Base-by-base conservation (phyloP, 805 yeast genomes). In the Wickerhamomyces canadensis region DNA sequence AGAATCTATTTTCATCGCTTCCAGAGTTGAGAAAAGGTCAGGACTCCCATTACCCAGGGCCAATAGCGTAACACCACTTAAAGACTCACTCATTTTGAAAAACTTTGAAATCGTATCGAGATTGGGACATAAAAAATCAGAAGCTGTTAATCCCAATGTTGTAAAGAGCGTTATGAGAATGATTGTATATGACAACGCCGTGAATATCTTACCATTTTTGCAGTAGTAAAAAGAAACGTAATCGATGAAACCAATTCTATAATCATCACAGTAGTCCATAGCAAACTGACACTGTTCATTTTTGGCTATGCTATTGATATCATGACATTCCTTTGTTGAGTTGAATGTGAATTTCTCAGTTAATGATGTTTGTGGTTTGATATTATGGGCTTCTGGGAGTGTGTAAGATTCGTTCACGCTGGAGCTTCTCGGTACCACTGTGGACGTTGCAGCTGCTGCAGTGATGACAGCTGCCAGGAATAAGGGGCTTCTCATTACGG, bases 11-110 rank as follows among this genome's bases (percentile, higher is more conserved):
- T 72, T 70, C 76, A 93, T 76, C 4, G 97, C 94, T 34, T 84
- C 81, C 53, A 78, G 83, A 0, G 96, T 88, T 26, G 91, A 74
- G 24, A 88, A 73, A 9, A 91, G 78, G 60, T 91, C 98, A 0
- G 97, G 96, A 1, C 94, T 72, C 3, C 96, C 95, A 58, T 91
- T 91, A 0, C 97, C 98, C 44, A 91, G 70, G 0, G 98, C 96
- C 40, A 93, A 64, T 25, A 91, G 63, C 0, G 98, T 91, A 45
- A 91, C 76, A 0, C 98, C 98, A 5, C 94, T 79, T 19, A 89
- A 60, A 44, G 81, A 78, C 48, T 89, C 95, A 26, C 89, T 76
- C 45, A 91, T 61, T 12, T 76, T 70, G 23, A 86, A 62, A 16
- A 74, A 55, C 23, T 69, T 68, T 3, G 96, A 78, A 16, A 91